phyloP scores from a whole-genome alignment of 768 basidiomycete genomes.

The Cystofilobasidium macerans region DNA sequence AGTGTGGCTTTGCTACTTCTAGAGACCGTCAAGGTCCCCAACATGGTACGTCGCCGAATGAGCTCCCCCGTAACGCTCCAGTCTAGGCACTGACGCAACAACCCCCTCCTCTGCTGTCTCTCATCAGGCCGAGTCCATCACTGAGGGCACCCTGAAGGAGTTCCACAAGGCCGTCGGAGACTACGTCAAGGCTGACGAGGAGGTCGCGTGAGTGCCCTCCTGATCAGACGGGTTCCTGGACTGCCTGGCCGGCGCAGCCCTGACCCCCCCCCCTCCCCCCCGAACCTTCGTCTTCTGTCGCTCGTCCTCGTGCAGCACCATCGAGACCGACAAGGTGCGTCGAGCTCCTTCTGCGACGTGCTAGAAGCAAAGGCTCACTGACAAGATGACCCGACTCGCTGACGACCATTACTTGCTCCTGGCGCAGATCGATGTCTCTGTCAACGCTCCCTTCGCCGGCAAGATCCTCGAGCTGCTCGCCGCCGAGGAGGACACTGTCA shows the following conservation, averaged over 20 bases:
- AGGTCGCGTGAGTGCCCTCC: constrained; percentile 50
- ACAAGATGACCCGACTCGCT: too few relatives aligned
- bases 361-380: too few relatives aligned
- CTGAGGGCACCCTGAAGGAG: constrained; percentile 87
- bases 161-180: constrained; percentile 94
- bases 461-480: constrained; percentile 77
- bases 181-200: constrained; percentile 79
- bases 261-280: too few relatives aligned
- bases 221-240: background rate
- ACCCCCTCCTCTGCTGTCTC: background rate
- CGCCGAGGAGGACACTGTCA: constrained; percentile 84
- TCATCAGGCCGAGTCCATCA: constrained; percentile 68
- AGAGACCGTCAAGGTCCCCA: constrained; percentile 26
- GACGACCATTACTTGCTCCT: background rate
- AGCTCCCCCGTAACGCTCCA: background rate
- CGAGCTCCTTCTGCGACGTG: too few relatives aligned
- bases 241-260: background rate
- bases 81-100: background rate
- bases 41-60: constrained; percentile 7
- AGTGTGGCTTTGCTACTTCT: too few relatives aligned
- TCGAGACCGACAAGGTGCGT: constrained; percentile 94
- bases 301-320: constrained; percentile 45
- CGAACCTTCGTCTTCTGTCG: background rate
- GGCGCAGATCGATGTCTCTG: constrained; percentile 82
- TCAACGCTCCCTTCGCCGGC: constrained; percentile 81